Evolutionary conservation across 2,329 filamentous ascomycete genomes (phyloP).

Genomic region (Aspergillus viridinutans): DNA sequence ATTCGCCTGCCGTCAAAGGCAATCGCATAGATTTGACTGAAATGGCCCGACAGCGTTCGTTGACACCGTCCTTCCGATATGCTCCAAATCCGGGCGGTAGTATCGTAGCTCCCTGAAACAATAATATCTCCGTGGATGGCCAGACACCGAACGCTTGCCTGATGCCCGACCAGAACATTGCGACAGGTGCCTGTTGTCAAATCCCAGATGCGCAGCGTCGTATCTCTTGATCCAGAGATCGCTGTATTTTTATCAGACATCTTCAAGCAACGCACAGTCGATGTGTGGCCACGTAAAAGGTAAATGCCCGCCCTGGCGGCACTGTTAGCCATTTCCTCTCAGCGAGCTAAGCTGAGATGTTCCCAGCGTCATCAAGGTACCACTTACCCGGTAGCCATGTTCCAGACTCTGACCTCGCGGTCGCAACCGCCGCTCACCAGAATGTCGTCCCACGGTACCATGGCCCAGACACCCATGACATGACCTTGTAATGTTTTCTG

Average conservation of each 20-base stretch:
- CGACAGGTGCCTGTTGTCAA: conserved; percentile 81
- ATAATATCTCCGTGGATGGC: conserved; percentile 96
- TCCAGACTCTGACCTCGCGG: conserved; percentile 94
- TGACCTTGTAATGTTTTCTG: conserved; percentile 89
- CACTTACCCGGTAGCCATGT: conserved; percentile 79
- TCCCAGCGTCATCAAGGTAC: neutral
- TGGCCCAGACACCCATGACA: conserved; percentile 99
- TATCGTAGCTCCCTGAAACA: conserved; percentile 98
- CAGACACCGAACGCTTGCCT: conserved; percentile 89
- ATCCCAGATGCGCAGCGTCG: conserved; percentile 92
- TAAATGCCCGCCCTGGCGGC: conserved; percentile 64
- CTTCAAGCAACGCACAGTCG: conserved; percentile 92
- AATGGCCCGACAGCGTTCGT: conserved; percentile 86
- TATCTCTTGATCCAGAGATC: conserved; percentile 94
- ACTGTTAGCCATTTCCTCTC: neutral
- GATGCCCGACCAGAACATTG: conserved; percentile 89
- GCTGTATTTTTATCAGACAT: conserved; percentile 94
- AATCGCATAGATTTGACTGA: conserved; percentile 98
- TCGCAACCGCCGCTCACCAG: conserved; percentile 96
- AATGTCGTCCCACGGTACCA: conserved; percentile 96
- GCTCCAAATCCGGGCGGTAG: conserved; percentile 94
- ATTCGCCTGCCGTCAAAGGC: conserved; percentile 93
- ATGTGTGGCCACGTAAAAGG: conserved; percentile 88
- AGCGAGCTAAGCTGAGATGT: neutral
- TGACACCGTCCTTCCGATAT: conserved; percentile 93